Conservation (phyloP, 495 filamentous ascomycete species). For the Barbatosphaeria neglecta region DNA sequence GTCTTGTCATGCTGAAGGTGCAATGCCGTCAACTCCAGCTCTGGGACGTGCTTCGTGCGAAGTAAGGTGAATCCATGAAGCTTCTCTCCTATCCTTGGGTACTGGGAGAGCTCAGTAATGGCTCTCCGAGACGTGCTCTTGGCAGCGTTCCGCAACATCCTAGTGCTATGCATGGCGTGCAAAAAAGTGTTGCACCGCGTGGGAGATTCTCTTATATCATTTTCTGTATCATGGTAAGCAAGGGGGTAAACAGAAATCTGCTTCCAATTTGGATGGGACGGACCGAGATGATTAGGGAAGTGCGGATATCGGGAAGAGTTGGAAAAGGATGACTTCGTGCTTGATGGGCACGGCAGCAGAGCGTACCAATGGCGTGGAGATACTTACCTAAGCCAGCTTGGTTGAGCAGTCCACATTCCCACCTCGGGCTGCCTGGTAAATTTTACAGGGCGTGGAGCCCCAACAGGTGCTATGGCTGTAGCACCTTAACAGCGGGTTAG, state of each 20-base stretch:
- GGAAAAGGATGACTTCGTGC: too few species aligned
- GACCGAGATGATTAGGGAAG: too few species aligned
- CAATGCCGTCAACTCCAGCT: conserved; percentile 82
- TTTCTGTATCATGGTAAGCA: neutral
- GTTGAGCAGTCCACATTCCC: neutral
- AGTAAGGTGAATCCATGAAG: conserved; percentile 87
- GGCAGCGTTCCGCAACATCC: conserved; percentile 39
- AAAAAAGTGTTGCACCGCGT: too few species aligned
- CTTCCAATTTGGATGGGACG: too few species aligned
- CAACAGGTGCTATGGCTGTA: neutral
- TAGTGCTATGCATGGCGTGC: too few species aligned
- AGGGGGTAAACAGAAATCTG: too few species aligned
- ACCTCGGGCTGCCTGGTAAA: neutral
- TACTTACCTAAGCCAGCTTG: too few species aligned
- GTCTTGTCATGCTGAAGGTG: conserved; percentile 88
- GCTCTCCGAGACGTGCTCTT: conserved; percentile 47
- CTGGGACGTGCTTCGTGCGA: conserved; percentile 80
- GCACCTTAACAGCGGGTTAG: neutral
- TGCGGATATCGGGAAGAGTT: too few species aligned
- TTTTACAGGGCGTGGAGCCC: neutral
- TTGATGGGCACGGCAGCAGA: too few species aligned
- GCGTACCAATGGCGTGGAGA: too few species aligned
- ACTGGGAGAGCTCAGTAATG: conserved; percentile 57
- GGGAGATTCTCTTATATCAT: neutral
- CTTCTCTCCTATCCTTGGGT: conserved; percentile 67